Evolutionary conservation across 2,329 filamentous ascomycete species (phyloP), one percentile per base, ranked within the genome.

Genomic region (Neonectria faginata): DNA sequence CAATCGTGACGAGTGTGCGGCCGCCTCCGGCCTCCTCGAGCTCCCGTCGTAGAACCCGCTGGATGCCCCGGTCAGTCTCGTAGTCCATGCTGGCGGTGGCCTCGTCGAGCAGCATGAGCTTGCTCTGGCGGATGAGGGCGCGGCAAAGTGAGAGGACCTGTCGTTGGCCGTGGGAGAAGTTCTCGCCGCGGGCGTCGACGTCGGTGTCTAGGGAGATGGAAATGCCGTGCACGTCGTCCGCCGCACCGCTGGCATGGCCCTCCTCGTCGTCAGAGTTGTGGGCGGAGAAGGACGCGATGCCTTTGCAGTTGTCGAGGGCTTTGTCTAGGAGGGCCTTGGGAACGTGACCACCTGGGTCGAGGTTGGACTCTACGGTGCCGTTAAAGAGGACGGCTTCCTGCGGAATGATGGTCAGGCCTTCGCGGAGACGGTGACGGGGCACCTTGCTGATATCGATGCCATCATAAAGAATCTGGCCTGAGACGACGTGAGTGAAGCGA

Each of bases 331-430:
- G 81, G 1, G 78, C 78, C 55, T 86, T 84, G 0, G 84, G 80
- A 29, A 89, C 81, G 36, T 85, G 81, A 36, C 85, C 82, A 42
- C 89, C 88, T 0, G 91, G 88, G 74, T 93, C 90, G 14, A 93
- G 83, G 70, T 92, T 87, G 14, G 82, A 83, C 51, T 78, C 76
- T 11, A 87, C 81, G 11, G 81, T 82, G 22, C 85, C 85, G 64
- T 83, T 85, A 73, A 88, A 87, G 8, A 89, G 77, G 18, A 86
- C 84, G 0, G 87, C 83, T 67, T 89, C 87, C 68, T 89, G 86
- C 0, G 87, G 85, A 18, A 89, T 88, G 45, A 88, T 84, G 3
- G 85, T 87, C 18, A 88, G 80, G 53, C 82, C 83, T 67, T 85
- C 83, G 12, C 86, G 83, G 36, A 88, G 82, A 27, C 79, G 80